Evolutionary conservation across 2,329 filamentous ascomycete species (phyloP).

Genomic region (Sporothrix sp.): DNA sequence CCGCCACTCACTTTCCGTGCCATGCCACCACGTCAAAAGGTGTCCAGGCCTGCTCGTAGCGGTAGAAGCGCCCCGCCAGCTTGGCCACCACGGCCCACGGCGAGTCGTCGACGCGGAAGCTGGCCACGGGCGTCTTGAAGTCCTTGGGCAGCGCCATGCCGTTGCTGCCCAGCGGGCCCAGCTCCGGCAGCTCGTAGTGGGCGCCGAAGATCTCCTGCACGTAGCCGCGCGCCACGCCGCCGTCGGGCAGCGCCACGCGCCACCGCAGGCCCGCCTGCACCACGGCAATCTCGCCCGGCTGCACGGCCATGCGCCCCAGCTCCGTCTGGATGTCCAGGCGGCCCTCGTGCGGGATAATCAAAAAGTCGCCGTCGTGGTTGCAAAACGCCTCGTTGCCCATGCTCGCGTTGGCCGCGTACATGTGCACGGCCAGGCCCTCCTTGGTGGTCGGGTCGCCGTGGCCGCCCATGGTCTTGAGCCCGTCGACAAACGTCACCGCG

Average conservation of each 20-base stretch:
- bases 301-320: conserved; percentile 45
- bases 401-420: conserved; percentile 36
- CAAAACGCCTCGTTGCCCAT: conserved; percentile 41
- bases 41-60: conserved; percentile 51
- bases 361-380: conserved; percentile 55
- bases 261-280: conserved; percentile 58
- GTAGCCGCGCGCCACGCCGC: conserved; percentile 37
- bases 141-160: conserved; percentile 56
- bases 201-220: conserved; percentile 57
- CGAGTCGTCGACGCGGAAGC: conserved; percentile 42
- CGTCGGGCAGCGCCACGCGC: conserved; percentile 41
- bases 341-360: conserved; percentile 57
- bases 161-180: conserved; percentile 57
- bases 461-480: conserved; percentile 39
- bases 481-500: conserved; percentile 35
- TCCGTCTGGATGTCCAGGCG: conserved; percentile 59
- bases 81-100: conserved; percentile 45
- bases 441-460: conserved; percentile 39
- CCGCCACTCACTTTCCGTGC: conserved; percentile 23
- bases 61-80: conserved; percentile 51
- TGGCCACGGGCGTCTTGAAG: conserved; percentile 52
- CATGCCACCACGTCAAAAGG: conserved; percentile 47
- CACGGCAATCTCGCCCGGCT: conserved; percentile 57
- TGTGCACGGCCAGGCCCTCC: conserved; percentile 40
- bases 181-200: conserved; percentile 55